Base-by-base conservation (phyloP, 129 eudicot species). In the Centella asiatica region DNA sequence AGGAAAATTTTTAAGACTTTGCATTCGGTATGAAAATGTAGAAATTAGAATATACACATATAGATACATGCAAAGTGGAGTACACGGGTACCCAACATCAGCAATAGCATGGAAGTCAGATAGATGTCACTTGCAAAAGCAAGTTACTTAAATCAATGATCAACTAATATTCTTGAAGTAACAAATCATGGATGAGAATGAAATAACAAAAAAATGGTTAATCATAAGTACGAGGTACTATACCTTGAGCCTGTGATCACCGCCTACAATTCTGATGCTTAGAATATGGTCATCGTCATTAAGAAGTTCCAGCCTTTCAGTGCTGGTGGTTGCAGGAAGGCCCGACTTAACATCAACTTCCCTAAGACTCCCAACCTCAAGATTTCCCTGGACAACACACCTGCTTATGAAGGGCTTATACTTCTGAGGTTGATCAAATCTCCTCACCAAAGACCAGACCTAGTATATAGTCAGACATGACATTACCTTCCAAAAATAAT, bases 211-310 rank as follows among this genome's bases (percentile, higher is more conserved):
- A n/a, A n/a, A n/a, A n/a, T n/a, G n/a, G n/a, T n/a, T n/a, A n/a
- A n/a, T 36, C 8, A 12, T 39, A 58, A 23, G 44, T 11, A 17
- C 36, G 12, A 48, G 70, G 62, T 29, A 34, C 14, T 53, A 36
- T 82, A 83, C 90, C 78, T 74, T 83, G 45, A 83, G 83, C 48
- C 90, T 76, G 76, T 83, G 90, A 72, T 83, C 90, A 6, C 85
- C 90, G 57, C 85, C 90, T 49, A 83, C 44, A 67, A 83, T 76
- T 58, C 83, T 78, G 64, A 83, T 34, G 53, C 85, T 83, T 18
- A 83, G 72, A 61, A 83, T 71, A 65, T 83, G 89, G 44, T 79
- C 81, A 6, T 83, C 73, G 20, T 83, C 90, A 68, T 83, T 83
- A 65, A 83, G 83, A 47, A 83, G 83, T 71, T 83, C 90, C 76